A percentile compares a stretch with the other conserved stretches of the same genome.
Conservation (phyloP, 192 early-diverging fungal genomes). For the Geranomyces michiganensis region DNA sequence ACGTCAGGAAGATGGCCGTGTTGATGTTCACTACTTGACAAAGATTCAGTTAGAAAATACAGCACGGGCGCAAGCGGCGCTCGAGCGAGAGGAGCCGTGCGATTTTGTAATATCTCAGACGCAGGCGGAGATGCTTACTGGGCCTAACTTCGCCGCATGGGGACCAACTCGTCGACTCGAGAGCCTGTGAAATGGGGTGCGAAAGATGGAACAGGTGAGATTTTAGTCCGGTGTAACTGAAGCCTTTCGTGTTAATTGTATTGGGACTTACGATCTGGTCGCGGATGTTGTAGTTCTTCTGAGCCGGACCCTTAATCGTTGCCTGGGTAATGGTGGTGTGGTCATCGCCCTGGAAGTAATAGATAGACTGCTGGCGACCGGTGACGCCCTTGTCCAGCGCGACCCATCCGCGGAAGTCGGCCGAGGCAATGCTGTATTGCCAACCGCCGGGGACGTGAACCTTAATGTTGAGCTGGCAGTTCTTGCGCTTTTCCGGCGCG, state of each 20-base stretch:
- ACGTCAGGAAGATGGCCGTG: conserved; percentile 26
- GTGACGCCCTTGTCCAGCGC: conserved; percentile 23
- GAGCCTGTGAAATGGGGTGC: background rate
- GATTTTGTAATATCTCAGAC: background rate
- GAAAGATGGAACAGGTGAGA: background rate
- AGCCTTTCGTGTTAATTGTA: too few relatives aligned
- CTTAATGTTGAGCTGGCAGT: conserved; percentile 36
- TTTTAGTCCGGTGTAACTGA: too few relatives aligned
- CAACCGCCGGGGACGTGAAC: conserved; percentile 37
- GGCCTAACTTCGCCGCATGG: conserved; percentile 24
- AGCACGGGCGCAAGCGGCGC: background rate
- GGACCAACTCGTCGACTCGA: conserved; percentile 30
- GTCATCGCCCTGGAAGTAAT: conserved; percentile 40
- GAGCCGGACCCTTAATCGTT: conserved; percentile 24
- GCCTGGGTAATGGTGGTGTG: conserved; percentile 17
- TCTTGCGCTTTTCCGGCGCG: conserved; percentile 33
- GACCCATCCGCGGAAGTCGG: conserved; percentile 39
- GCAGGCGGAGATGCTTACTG: conserved; percentile 4
- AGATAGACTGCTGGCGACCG: conserved; percentile 30
- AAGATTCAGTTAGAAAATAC: too few relatives aligned
- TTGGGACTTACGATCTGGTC: conserved; percentile 17
- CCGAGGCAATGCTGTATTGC: conserved; percentile 34
- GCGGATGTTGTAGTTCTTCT: conserved; percentile 29
- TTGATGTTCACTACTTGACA: conserved; percentile 32
- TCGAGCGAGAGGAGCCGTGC: background rate